Evolutionary conservation across 2,329 filamentous ascomycete genomes (phyloP), one percentile per base, ranked within the genome.

Genomic region (Drechslerella stenobrocha): DNA sequence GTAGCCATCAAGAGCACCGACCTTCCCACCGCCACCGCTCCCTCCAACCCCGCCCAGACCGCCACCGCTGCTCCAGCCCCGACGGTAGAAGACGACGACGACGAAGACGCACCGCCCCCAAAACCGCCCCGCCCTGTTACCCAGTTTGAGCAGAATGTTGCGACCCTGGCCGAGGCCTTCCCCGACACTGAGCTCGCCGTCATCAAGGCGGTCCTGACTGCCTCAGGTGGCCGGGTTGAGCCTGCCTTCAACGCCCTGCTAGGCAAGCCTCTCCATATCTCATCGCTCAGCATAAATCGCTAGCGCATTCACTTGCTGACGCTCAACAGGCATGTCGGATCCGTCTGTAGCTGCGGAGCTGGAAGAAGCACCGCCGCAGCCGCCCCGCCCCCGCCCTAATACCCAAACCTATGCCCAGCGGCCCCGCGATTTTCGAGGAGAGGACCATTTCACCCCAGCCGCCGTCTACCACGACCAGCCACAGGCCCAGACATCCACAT

Each of bases 241-340:
- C 88, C 90, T 28, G 92, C 93, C 11, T 98, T 98, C 79, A 93
- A 96, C 78, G 93, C 93, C 32, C 82, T 98, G 42, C 81, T 98
- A 44, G 88, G n/a, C n/a, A n/a, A n/a, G n/a, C n/a, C n/a, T n/a
- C n/a, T n/a, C n/a, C n/a, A n/a, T n/a, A n/a, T n/a, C n/a, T n/a
- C n/a, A n/a, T n/a, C n/a, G n/a, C n/a, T n/a, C n/a, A n/a, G 89
- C 89, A 80, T 69, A 81, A 64, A 24, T 55, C 13, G 47, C 51
- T 42, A 34, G 1, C 51, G 18, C n/a, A n/a, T n/a, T n/a, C n/a
- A n/a, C n/a, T n/a, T n/a, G n/a, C n/a, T n/a, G n/a, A n/a, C n/a
- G n/a, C n/a, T n/a, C n/a, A n/a, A n/a, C n/a, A n/a, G n/a, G 79
- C 75, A 82, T 82, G 81, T 81, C 79, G 47, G 81, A 83, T 70